phyloP scores from a whole-genome alignment of 441 rosid genomes.

The Populus trichocarpa region DNA sequence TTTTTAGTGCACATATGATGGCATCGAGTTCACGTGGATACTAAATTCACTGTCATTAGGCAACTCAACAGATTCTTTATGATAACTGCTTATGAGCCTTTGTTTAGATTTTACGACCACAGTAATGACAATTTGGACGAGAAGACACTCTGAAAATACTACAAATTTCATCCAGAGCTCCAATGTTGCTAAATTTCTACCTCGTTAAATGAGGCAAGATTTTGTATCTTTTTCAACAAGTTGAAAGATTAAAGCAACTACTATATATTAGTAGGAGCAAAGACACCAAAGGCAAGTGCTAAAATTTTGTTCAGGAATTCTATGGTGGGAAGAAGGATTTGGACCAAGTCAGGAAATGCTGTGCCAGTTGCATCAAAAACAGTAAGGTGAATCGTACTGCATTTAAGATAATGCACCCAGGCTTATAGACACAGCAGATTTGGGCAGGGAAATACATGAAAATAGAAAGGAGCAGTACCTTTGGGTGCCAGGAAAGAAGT shows the following conservation, averaged over 20 bases:
- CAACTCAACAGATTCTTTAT: neutral
- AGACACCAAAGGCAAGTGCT: neutral
- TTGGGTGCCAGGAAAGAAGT: constrained; percentile 92
- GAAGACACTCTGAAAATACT: neutral
- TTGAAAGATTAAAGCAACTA: neutral
- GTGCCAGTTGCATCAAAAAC: neutral
- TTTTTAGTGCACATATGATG: neutral
- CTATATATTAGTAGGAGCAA: neutral
- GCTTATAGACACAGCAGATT: neutral
- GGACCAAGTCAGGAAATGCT: neutral
- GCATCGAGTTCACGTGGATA: neutral
- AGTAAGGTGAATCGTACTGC: neutral
- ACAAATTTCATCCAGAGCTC: neutral
- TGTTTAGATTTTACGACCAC: neutral
- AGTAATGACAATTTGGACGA: neutral
- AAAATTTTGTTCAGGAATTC: neutral
- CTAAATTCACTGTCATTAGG: neutral
- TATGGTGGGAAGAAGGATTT: no score
- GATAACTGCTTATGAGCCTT: neutral
- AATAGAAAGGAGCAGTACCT: constrained; percentile 40
- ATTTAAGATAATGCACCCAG: neutral
- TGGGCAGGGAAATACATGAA: neutral
- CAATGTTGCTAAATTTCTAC: neutral
- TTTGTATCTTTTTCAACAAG: neutral
- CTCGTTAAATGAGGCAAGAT: neutral